Base-by-base conservation (phyloP, 306 rosid genomes). In the Quercus wislizeni region DNA sequence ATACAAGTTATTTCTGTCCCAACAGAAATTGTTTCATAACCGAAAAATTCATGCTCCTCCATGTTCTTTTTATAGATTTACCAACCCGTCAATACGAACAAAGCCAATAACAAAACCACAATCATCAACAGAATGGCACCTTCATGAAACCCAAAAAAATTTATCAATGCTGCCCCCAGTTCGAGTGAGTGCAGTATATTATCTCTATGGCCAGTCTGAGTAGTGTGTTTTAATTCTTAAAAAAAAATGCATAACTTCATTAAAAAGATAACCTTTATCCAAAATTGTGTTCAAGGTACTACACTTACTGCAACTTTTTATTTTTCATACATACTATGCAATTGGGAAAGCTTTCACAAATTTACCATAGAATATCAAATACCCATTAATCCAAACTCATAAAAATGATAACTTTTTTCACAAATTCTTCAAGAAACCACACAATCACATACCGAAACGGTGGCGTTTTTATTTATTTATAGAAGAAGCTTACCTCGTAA, bases 401-500 rank as follows among this genome's bases (percentile, higher is more conserved):
- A 41, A 41, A 41, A 41, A 3, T 59, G 5, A 59, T 59, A n/a
- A 21, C 31, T 41, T 41, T 41, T 41, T 41, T 0, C 46, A 41
- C 11, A 41, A 41, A 41, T 41, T 41, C 46, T 41, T 41, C 46
- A 41, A 41, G 46, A 41, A 41, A 35, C 2, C 41, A 35, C 41
- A 35, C 41, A 35, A 35, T 46, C 52, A 11, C 52, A 46, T 46
- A 8, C 52, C 52, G 4, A 46, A 63, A 33, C 9, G 54, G 69
- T 30, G n/a, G 65, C 17, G 5, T 8, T 41, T 41, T 41, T 38
- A 21, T 21, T 21, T 21, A 21, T 21, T 21, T 21, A 21, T 21
- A 18, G 6, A 31, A 46, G 52, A 76, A 25, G 23, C 18, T 15
- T 46, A 91, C 99, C 98, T 95, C 99, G 27, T 95, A 95, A 68